Conservation (phyloP, 2,329 filamentous ascomycete species). For the Pseudofabraea citricarpa region DNA sequence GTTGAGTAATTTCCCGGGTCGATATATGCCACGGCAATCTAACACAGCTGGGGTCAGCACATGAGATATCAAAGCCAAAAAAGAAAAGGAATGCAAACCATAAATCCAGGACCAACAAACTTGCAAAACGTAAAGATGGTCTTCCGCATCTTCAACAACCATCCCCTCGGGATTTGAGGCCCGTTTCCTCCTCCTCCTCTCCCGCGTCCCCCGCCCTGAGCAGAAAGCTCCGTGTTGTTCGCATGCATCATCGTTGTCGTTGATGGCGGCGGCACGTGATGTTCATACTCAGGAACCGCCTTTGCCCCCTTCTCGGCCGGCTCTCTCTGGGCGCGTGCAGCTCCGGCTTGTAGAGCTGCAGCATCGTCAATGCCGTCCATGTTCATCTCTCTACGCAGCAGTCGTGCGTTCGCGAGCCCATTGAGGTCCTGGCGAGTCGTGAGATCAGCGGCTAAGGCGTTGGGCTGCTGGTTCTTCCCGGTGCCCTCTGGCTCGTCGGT, state of each 20-base stretch:
- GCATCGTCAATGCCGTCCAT: conserved; percentile 24
- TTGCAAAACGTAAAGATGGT: conserved; percentile 37
- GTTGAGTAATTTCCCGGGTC: conserved; percentile 51
- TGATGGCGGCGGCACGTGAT: neutral
- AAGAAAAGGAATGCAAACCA: conserved; percentile 19
- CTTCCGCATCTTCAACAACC: neutral
- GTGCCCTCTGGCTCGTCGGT: conserved; percentile 50
- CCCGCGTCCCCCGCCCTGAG: neutral
- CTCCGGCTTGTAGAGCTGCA: conserved; percentile 8
- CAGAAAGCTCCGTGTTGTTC: neutral
- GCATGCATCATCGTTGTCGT: neutral
- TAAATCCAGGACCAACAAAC: conserved; percentile 51
- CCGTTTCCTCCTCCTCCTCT: neutral
- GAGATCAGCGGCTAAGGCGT: conserved; percentile 49
- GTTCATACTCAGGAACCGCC: neutral
- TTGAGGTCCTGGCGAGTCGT: conserved; percentile 60
- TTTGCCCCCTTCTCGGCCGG: neutral
- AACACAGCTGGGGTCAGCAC: too few species aligned
- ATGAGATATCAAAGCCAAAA: neutral
- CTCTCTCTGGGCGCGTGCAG: too few species aligned
- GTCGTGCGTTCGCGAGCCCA: conserved; percentile 52
- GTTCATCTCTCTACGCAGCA: conserved; percentile 40
- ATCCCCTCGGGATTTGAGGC: neutral
- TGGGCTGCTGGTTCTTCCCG: conserved; percentile 58
- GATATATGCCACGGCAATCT: conserved; percentile 33